These are phyloP conservation scores for Scedosporium dehoogii DNA, from an alignment of 2,329 filamentous ascomycete genomes.

Conservation along the genomic window DNA sequence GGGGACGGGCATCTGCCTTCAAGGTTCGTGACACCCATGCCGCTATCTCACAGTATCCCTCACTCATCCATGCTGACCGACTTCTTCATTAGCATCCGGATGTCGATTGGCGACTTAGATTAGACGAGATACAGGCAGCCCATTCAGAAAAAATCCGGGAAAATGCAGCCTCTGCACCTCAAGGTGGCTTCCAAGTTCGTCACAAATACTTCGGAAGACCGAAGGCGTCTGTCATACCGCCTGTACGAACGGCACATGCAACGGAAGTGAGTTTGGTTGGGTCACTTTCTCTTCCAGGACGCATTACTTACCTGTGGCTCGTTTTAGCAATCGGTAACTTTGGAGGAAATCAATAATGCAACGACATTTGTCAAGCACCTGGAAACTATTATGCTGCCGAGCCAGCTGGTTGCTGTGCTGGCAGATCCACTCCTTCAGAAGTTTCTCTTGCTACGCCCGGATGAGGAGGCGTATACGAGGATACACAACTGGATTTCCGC, in stretches of 20 bases:
- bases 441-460: constrained; percentile 55
- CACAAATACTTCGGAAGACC: constrained; percentile 2
- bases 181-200: constrained; percentile 51
- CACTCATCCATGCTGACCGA: neutral
- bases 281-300: too few species aligned
- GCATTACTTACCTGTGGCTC: neutral
- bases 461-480: constrained; percentile 38
- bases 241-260: constrained; percentile 64
- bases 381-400: constrained; percentile 71
- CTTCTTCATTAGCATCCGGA: constrained; percentile 56
- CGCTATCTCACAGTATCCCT: neutral
- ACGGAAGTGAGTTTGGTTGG: constrained; percentile 42
- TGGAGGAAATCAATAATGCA: constrained; percentile 71
- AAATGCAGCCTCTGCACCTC: constrained; percentile 21
- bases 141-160: constrained; percentile 39
- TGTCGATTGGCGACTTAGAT: constrained; percentile 58
- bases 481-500: constrained; percentile 50
- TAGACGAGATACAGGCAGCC: constrained; percentile 56
- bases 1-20: constrained; percentile 51
- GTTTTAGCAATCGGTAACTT: constrained; percentile 46
- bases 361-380: constrained; percentile 60
- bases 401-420: constrained; percentile 69
- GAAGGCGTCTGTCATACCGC: constrained; percentile 47
- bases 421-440: constrained; percentile 72
- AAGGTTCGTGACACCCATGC: constrained; percentile 30